These are phyloP conservation scores for Lactifluus volemus DNA, from an alignment of 768 basidiomycete species.

Conservation along the genomic window DNA sequence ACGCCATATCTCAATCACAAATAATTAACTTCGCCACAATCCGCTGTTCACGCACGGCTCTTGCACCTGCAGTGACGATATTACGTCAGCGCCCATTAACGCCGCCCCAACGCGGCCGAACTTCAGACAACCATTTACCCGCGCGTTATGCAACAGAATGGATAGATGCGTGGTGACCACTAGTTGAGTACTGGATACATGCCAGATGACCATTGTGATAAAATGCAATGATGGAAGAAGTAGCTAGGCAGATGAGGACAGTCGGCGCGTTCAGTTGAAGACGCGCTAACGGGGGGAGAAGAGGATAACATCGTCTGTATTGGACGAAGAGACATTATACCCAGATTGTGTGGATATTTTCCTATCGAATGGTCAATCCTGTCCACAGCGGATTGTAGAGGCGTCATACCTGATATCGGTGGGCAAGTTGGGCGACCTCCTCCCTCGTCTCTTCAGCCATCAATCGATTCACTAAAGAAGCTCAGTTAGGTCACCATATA, in stretches of 20 bases:
- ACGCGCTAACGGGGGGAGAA: background rate
- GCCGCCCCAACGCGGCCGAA: too few species aligned
- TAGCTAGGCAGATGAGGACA: background rate
- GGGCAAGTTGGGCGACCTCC: background rate
- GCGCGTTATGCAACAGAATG: too few species aligned
- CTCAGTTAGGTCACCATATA: background rate
- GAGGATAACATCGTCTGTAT: background rate
- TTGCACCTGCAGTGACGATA: background rate
- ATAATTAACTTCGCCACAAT: background rate
- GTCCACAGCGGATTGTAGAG: background rate
- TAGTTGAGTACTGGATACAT: background rate
- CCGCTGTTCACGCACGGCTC: too few species aligned
- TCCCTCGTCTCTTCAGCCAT: constrained; percentile 3
- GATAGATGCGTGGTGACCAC: background rate
- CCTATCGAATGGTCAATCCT: background rate
- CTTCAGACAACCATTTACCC: too few species aligned
- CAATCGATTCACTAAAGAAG: background rate
- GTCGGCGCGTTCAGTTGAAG: background rate
- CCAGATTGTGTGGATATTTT: background rate
- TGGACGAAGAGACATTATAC: background rate
- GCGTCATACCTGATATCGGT: background rate
- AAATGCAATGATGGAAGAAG: background rate
- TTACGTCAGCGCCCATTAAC: background rate
- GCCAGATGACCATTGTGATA: background rate
- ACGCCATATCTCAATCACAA: background rate